These are phyloP conservation scores for Chenopodium album DNA, from an alignment of 148 eudicot genomes.

Conservation along the genomic window DNA sequence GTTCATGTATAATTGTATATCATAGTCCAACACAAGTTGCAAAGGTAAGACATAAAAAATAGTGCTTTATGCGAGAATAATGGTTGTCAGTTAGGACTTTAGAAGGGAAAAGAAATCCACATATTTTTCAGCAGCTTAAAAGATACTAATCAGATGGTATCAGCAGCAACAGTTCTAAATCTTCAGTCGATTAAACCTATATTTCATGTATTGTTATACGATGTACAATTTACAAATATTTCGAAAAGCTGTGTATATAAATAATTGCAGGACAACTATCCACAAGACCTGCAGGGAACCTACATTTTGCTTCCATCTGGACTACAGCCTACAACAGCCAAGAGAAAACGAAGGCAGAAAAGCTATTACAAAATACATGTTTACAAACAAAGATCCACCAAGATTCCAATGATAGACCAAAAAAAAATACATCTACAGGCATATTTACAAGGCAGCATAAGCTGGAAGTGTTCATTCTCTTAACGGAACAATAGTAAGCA, in stretches of 20 bases:
- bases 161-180: neutral
- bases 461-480: neutral
- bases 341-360: neutral
- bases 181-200: neutral
- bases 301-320: neutral
- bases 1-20: too few relatives aligned
- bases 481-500: neutral
- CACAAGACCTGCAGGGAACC: constrained; percentile 3
- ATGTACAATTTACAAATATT: neutral
- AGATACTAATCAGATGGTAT: too few relatives aligned
- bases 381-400: constrained; percentile 9
- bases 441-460: constrained; percentile 21
- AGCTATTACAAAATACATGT: constrained; percentile 7
- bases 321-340: constrained; percentile 6
- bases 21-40: too few relatives aligned
- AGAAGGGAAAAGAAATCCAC: too few relatives aligned
- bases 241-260: neutral
- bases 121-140: too few relatives aligned
- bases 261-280: neutral
- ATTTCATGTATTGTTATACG: neutral
- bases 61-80: too few relatives aligned
- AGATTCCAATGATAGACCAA: constrained; percentile 11
- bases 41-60: too few relatives aligned
- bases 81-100: too few relatives aligned
- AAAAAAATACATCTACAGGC: constrained; percentile 15